Evolutionary conservation across 2,329 filamentous ascomycete genomes (phyloP).

Genomic region (Albifimbria verrucaria): DNA sequence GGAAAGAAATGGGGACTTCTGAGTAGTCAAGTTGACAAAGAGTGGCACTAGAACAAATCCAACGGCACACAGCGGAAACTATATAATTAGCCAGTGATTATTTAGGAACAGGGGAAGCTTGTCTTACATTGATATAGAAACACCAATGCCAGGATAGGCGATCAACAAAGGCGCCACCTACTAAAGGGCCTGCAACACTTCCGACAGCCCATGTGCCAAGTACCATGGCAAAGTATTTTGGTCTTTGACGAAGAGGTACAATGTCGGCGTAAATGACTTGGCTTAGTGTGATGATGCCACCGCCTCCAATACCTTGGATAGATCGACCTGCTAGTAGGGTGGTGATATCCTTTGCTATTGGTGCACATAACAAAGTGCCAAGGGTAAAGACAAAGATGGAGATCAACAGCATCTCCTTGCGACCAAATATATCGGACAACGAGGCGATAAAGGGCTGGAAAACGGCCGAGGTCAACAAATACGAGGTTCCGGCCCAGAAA

Average conservation of each 20-base stretch:
- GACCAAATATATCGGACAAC: not conserved
- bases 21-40: not conserved
- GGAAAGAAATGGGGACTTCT: not conserved
- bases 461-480: not conserved
- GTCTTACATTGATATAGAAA: not conserved
- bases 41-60: not conserved
- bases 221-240: slow-evolving; percentile 1
- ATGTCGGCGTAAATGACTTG: slow-evolving; percentile 10
- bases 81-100: not conserved
- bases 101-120: not conserved
- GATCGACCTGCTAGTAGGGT: slow-evolving; percentile 7
- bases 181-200: not conserved
- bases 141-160: not conserved
- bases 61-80: not conserved
- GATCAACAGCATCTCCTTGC: not conserved
- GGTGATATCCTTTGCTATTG: slow-evolving; percentile 2
- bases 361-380: not conserved
- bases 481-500: not conserved
- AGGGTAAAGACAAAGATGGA: not conserved
- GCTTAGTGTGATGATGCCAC: slow-evolving; percentile 10
- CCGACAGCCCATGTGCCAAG: not conserved
- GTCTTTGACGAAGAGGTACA: not conserved
- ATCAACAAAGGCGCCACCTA: not conserved
- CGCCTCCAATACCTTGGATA: slow-evolving; percentile 10
- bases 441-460: not conserved